These are phyloP conservation scores for Lachancea mirantina DNA, from an alignment of 805 yeast species.

Conservation along the genomic window DNA sequence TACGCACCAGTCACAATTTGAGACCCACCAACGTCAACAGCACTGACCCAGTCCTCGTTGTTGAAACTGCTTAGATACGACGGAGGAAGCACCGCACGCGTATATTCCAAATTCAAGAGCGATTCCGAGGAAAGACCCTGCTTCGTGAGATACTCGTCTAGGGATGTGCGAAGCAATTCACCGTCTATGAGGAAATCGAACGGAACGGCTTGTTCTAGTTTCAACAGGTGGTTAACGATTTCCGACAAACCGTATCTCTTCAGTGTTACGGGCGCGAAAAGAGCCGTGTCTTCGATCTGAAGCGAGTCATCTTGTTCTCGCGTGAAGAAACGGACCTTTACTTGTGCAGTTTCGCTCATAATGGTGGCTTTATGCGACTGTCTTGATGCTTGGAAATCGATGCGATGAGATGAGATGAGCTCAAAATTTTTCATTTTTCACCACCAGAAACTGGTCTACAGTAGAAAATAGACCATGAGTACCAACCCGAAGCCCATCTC, in stretches of 20 bases:
- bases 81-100: constrained; percentile 92
- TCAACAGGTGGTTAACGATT: constrained; percentile 82
- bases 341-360: constrained; percentile 47
- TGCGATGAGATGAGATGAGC: constrained; percentile 9
- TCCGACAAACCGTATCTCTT: constrained; percentile 92
- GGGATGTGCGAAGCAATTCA: constrained; percentile 64
- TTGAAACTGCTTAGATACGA: constrained; percentile 78
- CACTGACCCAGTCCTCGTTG: constrained; percentile 94
- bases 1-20: constrained; percentile 80
- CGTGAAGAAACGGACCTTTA: constrained; percentile 77
- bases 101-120: constrained; percentile 74
- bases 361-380: constrained; percentile 3
- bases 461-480: too few species aligned
- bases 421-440: constrained; percentile 8
- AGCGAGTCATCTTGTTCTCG: constrained; percentile 71
- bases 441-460: constrained; percentile 1
- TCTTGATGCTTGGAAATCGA: not conserved
- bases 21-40: constrained; percentile 38
- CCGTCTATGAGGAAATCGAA: constrained; percentile 91
- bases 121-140: constrained; percentile 81
- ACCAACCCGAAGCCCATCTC: too few species aligned
- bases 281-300: constrained; percentile 71
- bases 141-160: constrained; percentile 68
- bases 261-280: constrained; percentile 78
- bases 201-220: constrained; percentile 61